Evolutionary conservation across 345 rosid genomes (phyloP).

Genomic region (Gossypium mustelinum): DNA sequence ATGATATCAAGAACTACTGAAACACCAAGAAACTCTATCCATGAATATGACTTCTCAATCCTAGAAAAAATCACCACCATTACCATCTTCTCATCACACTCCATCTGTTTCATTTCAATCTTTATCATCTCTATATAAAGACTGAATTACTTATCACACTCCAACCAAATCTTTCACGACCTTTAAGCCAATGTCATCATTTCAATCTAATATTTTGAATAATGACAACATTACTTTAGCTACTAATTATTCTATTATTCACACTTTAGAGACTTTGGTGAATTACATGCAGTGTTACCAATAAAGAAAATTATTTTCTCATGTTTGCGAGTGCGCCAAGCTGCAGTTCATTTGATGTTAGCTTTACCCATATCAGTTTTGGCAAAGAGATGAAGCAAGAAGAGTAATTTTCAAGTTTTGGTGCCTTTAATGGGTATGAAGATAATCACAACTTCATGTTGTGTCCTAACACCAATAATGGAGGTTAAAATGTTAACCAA

Average conservation of each 20-base stretch:
- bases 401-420: neutral
- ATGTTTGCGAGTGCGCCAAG: slow-evolving; percentile 40
- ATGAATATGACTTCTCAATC: too few species aligned
- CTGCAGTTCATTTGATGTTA: slow-evolving; percentile 55
- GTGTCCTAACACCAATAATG: neutral
- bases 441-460: neutral
- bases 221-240: neutral
- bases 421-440: neutral
- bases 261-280: slow-evolving; percentile 23
- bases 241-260: too few species aligned
- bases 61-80: too few species aligned
- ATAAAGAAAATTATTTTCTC: slow-evolving; percentile 24
- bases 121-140: neutral
- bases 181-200: neutral
- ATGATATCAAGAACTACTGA: too few species aligned
- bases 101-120: neutral
- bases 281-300: slow-evolving; percentile 33
- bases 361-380: slow-evolving; percentile 34
- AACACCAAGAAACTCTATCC: too few species aligned
- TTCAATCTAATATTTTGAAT: neutral
- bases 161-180: neutral
- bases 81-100: neutral
- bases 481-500: neutral
- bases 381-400: neutral
- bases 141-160: neutral